Percentiles rank a stretch among this genome's conserved stretches.
phyloP scores from a whole-genome alignment of 352 stramenopile genomes.

The Globisporangium parvum region DNA sequence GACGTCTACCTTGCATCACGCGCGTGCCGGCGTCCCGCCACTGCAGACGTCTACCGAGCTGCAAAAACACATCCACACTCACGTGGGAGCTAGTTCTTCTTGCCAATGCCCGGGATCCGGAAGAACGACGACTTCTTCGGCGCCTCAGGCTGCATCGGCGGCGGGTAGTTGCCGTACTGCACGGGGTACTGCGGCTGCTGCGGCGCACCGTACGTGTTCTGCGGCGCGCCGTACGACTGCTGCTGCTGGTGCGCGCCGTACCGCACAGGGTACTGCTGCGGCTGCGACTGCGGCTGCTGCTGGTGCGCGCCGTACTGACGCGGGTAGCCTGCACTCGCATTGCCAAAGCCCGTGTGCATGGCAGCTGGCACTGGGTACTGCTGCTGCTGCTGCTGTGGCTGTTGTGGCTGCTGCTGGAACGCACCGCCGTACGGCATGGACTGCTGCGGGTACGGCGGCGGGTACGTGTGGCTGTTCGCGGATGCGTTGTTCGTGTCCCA shows the following conservation, averaged over 20 bases:
- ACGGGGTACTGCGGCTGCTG: conserved; percentile 52
- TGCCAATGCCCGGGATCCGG: conserved; percentile 55
- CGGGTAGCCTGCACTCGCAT: conserved; percentile 36
- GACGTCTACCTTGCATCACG: too few species aligned
- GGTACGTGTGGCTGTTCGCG: conserved; percentile 34
- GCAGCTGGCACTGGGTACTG: conserved; percentile 11
- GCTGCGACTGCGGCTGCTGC: conserved; percentile 11
- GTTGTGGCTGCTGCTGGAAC: conserved; percentile 11
- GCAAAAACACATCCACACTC: not conserved
- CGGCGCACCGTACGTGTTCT: conserved; percentile 19
- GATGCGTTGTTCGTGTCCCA: conserved; percentile 9
- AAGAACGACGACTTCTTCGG: conserved; percentile 74
- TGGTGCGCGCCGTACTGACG: conserved; percentile 37
- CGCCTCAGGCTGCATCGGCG: conserved; percentile 37
- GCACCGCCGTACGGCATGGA: conserved; percentile 17
- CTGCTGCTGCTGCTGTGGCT: not conserved
- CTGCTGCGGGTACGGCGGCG: conserved; percentile 44
- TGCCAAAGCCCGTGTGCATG: conserved; percentile 18
- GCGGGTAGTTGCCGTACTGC: conserved; percentile 45
- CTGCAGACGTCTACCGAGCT: too few species aligned
- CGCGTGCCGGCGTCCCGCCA: too few species aligned
- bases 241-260: conserved; percentile 17
- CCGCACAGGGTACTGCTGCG: conserved; percentile 13
- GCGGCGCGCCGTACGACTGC: conserved; percentile 19
- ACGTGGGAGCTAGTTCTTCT: conserved; percentile 58